Evolutionary conservation across 148 eudicot genomes (phyloP).

Genomic region (Arctostaphylos glauca): DNA sequence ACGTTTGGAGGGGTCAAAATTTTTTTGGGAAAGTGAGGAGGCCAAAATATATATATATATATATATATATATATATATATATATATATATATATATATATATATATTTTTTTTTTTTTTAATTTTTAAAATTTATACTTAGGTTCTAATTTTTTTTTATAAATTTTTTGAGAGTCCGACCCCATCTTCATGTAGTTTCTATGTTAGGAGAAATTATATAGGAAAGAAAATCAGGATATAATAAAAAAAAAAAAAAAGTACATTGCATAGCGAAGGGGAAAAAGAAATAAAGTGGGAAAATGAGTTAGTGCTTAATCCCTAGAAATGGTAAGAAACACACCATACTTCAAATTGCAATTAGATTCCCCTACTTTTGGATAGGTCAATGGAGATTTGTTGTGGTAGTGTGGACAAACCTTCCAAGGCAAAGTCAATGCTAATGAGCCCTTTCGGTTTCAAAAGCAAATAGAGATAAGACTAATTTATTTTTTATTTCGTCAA

Average conservation of each 20-base stretch:
- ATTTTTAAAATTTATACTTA: no score
- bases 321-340: not conserved
- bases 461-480: not conserved
- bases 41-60: no score
- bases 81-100: no score
- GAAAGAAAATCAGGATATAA: not conserved
- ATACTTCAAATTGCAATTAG: not conserved
- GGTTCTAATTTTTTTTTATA: no score
- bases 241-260: not conserved
- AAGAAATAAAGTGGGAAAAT: not conserved
- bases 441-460: slow-evolving; percentile 15
- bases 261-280: not conserved
- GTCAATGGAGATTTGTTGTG: not conserved
- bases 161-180: no score
- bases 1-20: no score
- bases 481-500: no score
- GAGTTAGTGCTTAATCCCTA: not conserved
- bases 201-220: not conserved
- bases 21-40: no score
- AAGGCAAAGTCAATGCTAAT: slow-evolving; percentile 12
- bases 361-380: not conserved
- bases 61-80: no score
- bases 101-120: no score
- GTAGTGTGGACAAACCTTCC: slow-evolving; percentile 3
- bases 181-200: no score